Evolutionary conservation across 1,284 basidiomycete genomes (phyloP), one percentile per base, ranked within the genome.

Genomic region (Malassezia caprae): DNA sequence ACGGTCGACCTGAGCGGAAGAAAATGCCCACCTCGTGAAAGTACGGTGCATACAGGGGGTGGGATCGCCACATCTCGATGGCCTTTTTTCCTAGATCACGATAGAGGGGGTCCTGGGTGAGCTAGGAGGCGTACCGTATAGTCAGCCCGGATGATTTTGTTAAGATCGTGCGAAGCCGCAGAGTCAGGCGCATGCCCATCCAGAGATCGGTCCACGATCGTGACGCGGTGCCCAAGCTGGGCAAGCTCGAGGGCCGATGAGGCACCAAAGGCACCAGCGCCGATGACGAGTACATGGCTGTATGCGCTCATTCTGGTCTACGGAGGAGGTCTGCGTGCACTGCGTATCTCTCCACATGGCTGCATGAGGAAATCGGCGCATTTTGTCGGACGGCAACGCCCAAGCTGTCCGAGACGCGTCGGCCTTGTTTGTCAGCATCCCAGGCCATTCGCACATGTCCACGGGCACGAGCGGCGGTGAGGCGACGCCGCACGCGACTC

Each of bases 191-290:
- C 61, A 17, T 46, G 60, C n/a, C 65, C 67, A 42, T 70, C 62
- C 2, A 41, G 1, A 3, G 62, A 65, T 1, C 63, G 67, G 10
- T 71, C 68, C 42, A 90, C 77, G 3, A 91, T 73, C 1, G 83
- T 86, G 51, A 90, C 78, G 58, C 61, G 79, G 72, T 83, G 86
- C 11, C 85, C 85, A 51, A 82, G 78, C 45, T 77, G 72, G 31
- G 87, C 77, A n/a, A 90, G 80, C 65, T 87, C 82, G 58, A 83
- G 82, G 1, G 87, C 86, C 0, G 87, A 85, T 2, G 87, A 87
- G n/a, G 87, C 77, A 2, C 89, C 89, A 68, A 90, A 89, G 58
- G 83, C 84, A 11, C 89, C 88, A 31, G 86, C 84, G n/a, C 88
- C 88, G 42, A 90, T 78, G 60, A 91, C 53, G 11, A 67, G 45